A percentile compares a stretch with the other conserved stretches of the same genome.
phyloP scores from a whole-genome alignment of 306 rosid species.

The Lagenaria siceraria region DNA sequence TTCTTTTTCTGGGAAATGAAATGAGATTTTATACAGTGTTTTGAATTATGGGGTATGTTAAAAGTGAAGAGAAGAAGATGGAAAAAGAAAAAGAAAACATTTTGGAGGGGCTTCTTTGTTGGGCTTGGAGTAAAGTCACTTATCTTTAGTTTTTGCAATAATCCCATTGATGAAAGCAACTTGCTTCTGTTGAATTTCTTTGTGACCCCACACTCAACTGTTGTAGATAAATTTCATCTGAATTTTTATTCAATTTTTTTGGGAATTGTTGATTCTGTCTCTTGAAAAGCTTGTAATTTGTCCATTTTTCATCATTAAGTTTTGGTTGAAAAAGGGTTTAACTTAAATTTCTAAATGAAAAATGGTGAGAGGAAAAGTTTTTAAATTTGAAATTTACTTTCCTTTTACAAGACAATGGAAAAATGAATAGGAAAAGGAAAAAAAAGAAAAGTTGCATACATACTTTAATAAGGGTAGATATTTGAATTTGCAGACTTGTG shows the following conservation, averaged over 20 bases:
- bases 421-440: background rate
- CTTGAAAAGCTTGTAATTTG: background rate
- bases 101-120: conserved; percentile 4
- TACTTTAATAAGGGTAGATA: background rate
- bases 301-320: background rate
- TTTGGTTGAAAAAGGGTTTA: background rate
- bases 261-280: background rate
- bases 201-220: background rate
- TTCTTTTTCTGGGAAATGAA: background rate
- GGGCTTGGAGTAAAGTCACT: conserved; percentile 9
- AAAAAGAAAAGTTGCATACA: background rate
- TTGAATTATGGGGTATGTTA: background rate
- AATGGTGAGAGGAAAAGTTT: background rate
- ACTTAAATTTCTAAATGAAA: background rate
- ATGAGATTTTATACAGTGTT: background rate
- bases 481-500: conserved; percentile 4
- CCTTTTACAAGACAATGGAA: background rate
- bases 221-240: background rate
- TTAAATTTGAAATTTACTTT: background rate
- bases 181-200: background rate
- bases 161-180: conserved; percentile 4
- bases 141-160: background rate
- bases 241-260: background rate
- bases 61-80: background rate
- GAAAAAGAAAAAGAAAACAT: background rate